phyloP scores from a whole-genome alignment of 306 rosid species.

The Ziziphus jujuba region DNA sequence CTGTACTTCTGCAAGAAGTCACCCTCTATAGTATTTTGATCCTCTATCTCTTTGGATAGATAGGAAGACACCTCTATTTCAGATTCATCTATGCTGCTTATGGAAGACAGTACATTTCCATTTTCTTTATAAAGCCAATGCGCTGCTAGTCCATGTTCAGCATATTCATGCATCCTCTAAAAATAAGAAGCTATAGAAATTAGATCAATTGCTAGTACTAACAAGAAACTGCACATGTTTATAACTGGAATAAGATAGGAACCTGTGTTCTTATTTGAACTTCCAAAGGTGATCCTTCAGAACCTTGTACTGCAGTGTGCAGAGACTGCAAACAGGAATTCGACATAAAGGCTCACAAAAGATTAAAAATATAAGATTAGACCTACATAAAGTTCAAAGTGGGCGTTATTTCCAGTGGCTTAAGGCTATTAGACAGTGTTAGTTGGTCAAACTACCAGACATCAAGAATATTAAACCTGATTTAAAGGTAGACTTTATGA shows the following conservation, averaged over 20 bases:
- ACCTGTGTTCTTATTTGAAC: slow-evolving; percentile 99
- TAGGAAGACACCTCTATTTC: slow-evolving; percentile 55
- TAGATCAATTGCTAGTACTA: slow-evolving; percentile 18
- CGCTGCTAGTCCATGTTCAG: slow-evolving; percentile 98
- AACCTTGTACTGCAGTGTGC: slow-evolving; percentile 97
- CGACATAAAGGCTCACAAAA: slow-evolving; percentile 4
- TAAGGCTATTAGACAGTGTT: neutral
- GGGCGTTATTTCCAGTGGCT: neutral
- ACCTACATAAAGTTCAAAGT: neutral
- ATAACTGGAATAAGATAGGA: slow-evolving; percentile 17
- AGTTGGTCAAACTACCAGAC: too few relatives aligned
- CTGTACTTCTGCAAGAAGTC: slow-evolving; percentile 51
- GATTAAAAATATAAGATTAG: neutral
- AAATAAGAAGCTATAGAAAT: slow-evolving; percentile 19
- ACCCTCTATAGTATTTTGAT: slow-evolving; percentile 48
- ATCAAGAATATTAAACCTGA: too few relatives aligned
- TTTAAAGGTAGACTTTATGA: too few relatives aligned
- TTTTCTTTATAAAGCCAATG: slow-evolving; percentile 99
- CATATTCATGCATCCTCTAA: slow-evolving; percentile 95
- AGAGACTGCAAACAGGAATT: slow-evolving; percentile 65
- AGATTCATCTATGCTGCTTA: slow-evolving; percentile 50
- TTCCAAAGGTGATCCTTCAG: slow-evolving; percentile 89
- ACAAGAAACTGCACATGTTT: slow-evolving; percentile 12
- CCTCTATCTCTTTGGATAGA: slow-evolving; percentile 58
- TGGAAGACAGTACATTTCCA: slow-evolving; percentile 52